These are phyloP conservation scores for Myxozyma lipomycoides DNA, from an alignment of 805 yeast species.

Conservation along the genomic window DNA sequence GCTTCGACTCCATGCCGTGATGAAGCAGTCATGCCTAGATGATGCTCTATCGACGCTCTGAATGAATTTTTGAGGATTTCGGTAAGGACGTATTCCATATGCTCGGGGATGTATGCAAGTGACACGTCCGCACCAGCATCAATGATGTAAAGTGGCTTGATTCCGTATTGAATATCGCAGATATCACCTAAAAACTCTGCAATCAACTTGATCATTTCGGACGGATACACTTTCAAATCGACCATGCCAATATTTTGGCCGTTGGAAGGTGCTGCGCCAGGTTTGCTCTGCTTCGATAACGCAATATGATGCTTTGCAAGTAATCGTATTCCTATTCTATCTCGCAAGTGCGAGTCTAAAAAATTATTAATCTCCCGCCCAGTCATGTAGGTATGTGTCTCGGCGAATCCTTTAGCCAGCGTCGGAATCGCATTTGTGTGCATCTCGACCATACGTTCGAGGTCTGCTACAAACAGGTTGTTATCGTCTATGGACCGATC, in stretches of 20 bases:
- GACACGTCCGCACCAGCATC: constrained; percentile 54
- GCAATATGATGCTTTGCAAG: constrained; percentile 81
- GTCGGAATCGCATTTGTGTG: constrained; percentile 83
- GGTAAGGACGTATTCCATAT: constrained; percentile 79
- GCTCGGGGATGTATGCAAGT: constrained; percentile 82
- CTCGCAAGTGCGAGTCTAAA: constrained; percentile 71
- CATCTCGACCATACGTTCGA: constrained; percentile 59
- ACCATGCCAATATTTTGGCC: constrained; percentile 54
- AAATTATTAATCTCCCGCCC: constrained; percentile 54
- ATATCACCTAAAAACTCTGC: constrained; percentile 77
- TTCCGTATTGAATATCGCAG: constrained; percentile 78
- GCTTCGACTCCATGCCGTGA: constrained; percentile 30
- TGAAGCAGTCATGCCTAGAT: constrained; percentile 6
- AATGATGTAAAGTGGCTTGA: constrained; percentile 56
- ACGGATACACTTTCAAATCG: constrained; percentile 61
- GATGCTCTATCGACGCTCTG: constrained; percentile 78
- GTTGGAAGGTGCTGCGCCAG: not conserved
- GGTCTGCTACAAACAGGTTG: constrained; percentile 47
- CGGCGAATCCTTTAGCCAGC: constrained; percentile 77
- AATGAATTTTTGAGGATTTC: constrained; percentile 85
- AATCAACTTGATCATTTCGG: constrained; percentile 58
- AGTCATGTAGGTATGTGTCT: constrained; percentile 49
- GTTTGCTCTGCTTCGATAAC: constrained; percentile 43
- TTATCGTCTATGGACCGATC: constrained; percentile 51
- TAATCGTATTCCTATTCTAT: constrained; percentile 81